These are phyloP conservation scores for Colletotrichum sansevieriae DNA, from an alignment of 2,329 filamentous ascomycete species.

Conservation along the genomic window DNA sequence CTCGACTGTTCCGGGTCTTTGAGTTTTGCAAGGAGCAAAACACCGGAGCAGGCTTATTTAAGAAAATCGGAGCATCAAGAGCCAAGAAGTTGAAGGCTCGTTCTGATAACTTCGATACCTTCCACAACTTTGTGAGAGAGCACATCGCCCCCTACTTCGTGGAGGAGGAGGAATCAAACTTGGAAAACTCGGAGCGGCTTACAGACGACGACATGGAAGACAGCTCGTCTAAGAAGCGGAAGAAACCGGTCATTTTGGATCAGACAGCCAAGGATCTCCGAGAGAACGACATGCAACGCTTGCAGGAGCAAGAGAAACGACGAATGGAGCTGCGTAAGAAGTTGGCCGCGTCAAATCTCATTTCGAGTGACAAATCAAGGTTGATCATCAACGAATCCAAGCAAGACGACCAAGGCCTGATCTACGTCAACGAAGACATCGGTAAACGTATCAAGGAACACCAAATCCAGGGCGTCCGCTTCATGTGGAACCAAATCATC, in stretches of 20 bases:
- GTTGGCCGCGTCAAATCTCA: constrained; percentile 58
- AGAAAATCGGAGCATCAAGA: constrained; percentile 42
- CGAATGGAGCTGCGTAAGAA: constrained; percentile 60
- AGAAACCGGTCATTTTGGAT: constrained; percentile 62
- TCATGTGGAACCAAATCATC: constrained; percentile 89
- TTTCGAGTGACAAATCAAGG: constrained; percentile 59
- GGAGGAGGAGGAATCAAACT: neutral
- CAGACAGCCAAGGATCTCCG: constrained; percentile 66
- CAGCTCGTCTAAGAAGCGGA: constrained; percentile 59
- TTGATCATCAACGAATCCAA: constrained; percentile 78
- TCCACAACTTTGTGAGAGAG: constrained; percentile 47
- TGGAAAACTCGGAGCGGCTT: constrained; percentile 18
- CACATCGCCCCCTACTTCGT: constrained; percentile 35
- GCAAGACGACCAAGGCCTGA: constrained; percentile 68
- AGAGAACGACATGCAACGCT: constrained; percentile 65
- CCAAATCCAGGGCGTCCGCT: constrained; percentile 84
- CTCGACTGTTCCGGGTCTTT: constrained; percentile 38
- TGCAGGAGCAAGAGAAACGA: constrained; percentile 67
- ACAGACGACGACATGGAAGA: constrained; percentile 40
- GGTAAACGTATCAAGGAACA: constrained; percentile 79
- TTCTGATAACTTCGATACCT: constrained; percentile 46
- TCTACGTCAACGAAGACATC: constrained; percentile 76
- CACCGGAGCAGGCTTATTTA: neutral
- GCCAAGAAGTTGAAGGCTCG: constrained; percentile 44
- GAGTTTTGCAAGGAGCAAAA: constrained; percentile 9